Evolutionary conservation across 202 grass and related monocot genomes (phyloP).

Genomic region (Digitaria exilis): DNA sequence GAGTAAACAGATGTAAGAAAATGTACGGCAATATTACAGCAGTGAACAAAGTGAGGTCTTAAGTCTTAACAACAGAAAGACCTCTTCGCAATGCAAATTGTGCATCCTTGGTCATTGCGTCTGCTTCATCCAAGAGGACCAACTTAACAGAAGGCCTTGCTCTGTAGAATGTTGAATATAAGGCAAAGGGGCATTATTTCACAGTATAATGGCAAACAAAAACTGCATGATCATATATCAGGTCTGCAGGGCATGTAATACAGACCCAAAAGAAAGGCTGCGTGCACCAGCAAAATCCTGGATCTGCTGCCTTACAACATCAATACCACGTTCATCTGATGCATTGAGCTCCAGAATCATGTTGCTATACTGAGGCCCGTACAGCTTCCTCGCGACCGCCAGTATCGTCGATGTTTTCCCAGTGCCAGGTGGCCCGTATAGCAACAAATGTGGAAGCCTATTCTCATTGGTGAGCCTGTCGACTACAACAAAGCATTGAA

Average conservation of each 20-base stretch:
- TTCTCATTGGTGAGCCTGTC: constrained; percentile 93
- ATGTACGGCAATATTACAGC: background rate
- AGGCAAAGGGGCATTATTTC: constrained; percentile 22
- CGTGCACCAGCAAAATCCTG: constrained; percentile 82
- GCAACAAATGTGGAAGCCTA: constrained; percentile 84
- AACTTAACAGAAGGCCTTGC: constrained; percentile 84
- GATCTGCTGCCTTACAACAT: constrained; percentile 95
- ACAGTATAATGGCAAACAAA: background rate
- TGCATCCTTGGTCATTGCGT: constrained; percentile 98
- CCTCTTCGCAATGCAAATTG: constrained; percentile 98
- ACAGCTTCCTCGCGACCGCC: constrained; percentile 91
- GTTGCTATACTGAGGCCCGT: constrained; percentile 84
- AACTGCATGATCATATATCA: background rate
- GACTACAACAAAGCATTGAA: constrained; percentile 48
- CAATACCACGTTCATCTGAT: constrained; percentile 90
- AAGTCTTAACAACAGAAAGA: constrained; percentile 36
- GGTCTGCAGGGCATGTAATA: background rate
- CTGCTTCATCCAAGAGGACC: constrained; percentile 94
- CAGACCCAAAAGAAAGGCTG: constrained; percentile 88
- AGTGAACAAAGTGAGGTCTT: constrained; percentile 25
- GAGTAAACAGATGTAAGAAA: constrained; percentile 32
- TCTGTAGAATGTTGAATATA: constrained; percentile 60
- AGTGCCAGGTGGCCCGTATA: constrained; percentile 86
- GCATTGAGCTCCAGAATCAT: constrained; percentile 99
- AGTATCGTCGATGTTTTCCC: constrained; percentile 94